Percentiles rank a stretch among this genome's conserved stretches.
Evolutionary conservation across 768 basidiomycete genomes (phyloP).

Genomic region (Suillus subluteus): DNA sequence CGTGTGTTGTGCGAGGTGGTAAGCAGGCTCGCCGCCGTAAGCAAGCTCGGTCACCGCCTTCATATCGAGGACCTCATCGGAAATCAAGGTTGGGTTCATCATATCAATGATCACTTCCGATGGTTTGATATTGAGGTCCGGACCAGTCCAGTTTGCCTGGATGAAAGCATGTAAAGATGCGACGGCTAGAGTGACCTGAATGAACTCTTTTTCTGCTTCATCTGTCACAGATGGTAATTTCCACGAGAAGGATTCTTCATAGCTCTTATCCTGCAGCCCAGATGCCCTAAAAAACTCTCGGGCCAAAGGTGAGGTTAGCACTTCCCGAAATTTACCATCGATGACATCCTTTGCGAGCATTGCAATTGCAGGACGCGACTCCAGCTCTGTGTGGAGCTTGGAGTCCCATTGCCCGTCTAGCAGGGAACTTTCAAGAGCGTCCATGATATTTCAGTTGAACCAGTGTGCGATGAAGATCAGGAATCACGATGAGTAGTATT

Average conservation of each 20-base stretch:
- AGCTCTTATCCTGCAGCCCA: constrained; percentile 41
- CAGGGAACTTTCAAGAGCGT: constrained; percentile 56
- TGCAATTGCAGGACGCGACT: constrained; percentile 22
- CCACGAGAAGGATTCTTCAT: constrained; percentile 40
- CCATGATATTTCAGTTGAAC: constrained; percentile 17
- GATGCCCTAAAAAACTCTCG: constrained; percentile 42
- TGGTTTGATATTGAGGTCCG: constrained; percentile 66
- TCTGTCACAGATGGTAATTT: constrained; percentile 31
- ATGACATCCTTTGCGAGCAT: constrained; percentile 59
- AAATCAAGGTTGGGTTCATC: constrained; percentile 27
- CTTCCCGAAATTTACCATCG: constrained; percentile 60
- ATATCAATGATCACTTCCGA: constrained; percentile 44
- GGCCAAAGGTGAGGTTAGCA: constrained; percentile 50
- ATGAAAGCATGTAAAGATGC: constrained; percentile 89
- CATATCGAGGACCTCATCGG: constrained; percentile 58
- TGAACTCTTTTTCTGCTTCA: constrained; percentile 51
- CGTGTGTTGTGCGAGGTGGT: constrained; percentile 79
- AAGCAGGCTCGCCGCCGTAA: constrained; percentile 90
- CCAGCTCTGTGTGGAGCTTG: constrained; percentile 23
- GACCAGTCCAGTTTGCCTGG: constrained; percentile 97
- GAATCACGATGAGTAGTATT: not conserved
- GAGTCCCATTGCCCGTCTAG: constrained; percentile 53
- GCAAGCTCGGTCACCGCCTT: constrained; percentile 79
- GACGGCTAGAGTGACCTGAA: constrained; percentile 67
- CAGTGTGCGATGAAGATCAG: not conserved